These are phyloP conservation scores for Globisporangium polare DNA, from an alignment of 352 stramenopile genomes.

Conservation along the genomic window DNA sequence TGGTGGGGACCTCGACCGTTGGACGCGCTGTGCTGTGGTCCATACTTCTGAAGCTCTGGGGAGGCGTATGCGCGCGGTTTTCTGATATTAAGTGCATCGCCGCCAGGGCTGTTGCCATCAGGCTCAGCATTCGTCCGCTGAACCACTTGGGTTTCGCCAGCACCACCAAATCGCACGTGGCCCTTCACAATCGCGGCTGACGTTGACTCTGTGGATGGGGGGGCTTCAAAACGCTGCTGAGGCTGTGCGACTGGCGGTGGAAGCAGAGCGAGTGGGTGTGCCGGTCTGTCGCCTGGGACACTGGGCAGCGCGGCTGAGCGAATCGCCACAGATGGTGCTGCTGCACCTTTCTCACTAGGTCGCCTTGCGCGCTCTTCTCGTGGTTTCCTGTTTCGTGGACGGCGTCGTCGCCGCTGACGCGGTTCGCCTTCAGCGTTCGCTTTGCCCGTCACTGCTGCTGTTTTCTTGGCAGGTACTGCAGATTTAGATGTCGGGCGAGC, in stretches of 20 bases:
- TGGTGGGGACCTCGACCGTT: background rate
- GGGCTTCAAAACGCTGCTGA: no score
- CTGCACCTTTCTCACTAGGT: background rate
- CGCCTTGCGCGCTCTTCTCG: background rate
- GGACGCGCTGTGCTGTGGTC: constrained; percentile 20
- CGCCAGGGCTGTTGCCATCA: background rate
- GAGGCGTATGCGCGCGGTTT: constrained; percentile 6
- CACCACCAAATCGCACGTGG: constrained; percentile 42
- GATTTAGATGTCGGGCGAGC: background rate
- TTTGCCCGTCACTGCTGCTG: background rate
- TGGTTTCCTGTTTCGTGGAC: constrained; percentile 6
- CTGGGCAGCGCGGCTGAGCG: background rate
- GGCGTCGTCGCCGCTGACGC: constrained; percentile 16
- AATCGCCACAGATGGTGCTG: background rate
- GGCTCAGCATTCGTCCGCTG: background rate
- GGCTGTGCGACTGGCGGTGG: background rate
- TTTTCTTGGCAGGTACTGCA: constrained; percentile 8
- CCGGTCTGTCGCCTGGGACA: background rate
- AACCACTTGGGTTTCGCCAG: constrained; percentile 17
- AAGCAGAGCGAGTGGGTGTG: background rate
- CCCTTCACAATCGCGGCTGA: constrained; percentile 11
- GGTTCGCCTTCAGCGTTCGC: background rate
- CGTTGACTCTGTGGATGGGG: background rate
- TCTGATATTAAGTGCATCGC: background rate
- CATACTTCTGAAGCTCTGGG: constrained; percentile 56